phyloP scores from a whole-genome alignment of 2,329 filamentous ascomycete genomes.

The Chrysoporthe deuterocubensis region DNA sequence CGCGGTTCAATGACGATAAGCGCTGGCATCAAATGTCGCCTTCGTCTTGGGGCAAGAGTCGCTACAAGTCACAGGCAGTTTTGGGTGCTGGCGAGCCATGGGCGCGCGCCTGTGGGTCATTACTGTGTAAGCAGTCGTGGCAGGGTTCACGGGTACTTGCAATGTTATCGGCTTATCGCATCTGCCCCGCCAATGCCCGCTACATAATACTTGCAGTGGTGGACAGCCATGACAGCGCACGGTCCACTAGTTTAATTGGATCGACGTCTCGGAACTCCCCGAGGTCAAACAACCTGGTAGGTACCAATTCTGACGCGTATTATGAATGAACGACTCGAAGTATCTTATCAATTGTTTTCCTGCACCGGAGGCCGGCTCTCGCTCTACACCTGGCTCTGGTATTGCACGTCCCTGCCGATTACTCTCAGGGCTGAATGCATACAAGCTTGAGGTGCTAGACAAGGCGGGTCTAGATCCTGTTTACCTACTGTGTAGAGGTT shows the following conservation, averaged over 20 bases:
- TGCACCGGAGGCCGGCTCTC: not conserved
- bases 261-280: not conserved
- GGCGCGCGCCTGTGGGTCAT: not conserved
- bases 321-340: not conserved
- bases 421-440: not conserved
- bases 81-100: not conserved
- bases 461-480: not conserved
- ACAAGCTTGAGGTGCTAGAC: not conserved
- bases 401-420: not conserved
- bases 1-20: not conserved
- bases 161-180: slow-evolving; percentile 2
- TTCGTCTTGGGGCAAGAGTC: not conserved
- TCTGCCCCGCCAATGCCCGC: not conserved
- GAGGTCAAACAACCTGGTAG: not conserved
- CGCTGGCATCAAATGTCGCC: not conserved
- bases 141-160: slow-evolving; percentile 6
- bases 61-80: not conserved
- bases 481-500: not conserved
- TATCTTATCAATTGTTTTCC: not conserved
- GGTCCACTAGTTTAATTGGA: not conserved
- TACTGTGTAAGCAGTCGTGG: not conserved
- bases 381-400: not conserved
- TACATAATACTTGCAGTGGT: no score
- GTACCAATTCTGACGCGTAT: no score
- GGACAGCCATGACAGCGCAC: not conserved